phyloP scores from a whole-genome alignment of 2,329 filamentous ascomycete species.

The Erysiphe pulchra region DNA sequence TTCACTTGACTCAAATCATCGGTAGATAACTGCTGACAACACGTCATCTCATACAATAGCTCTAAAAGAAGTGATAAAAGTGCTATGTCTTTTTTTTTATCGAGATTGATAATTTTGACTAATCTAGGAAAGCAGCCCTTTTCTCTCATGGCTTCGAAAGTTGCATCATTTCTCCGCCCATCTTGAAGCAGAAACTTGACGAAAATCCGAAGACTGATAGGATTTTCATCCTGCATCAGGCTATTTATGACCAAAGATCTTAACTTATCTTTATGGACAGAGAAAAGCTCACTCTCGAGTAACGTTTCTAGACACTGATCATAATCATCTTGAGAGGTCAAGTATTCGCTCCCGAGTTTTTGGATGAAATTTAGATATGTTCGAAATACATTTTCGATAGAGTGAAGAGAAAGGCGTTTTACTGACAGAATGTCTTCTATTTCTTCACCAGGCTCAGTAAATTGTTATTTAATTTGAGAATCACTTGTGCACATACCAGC shows the following conservation, averaged over 20 bases:
- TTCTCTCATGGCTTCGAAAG: slow-evolving; percentile 67
- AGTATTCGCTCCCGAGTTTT: slow-evolving; percentile 48
- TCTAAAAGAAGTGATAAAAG: slow-evolving; percentile 66
- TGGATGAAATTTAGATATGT: slow-evolving; percentile 60
- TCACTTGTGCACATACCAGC: slow-evolving; percentile 29
- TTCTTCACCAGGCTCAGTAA: slow-evolving; percentile 20
- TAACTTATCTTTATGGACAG: slow-evolving; percentile 56
- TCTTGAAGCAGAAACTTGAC: slow-evolving; percentile 69
- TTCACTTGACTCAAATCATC: slow-evolving; percentile 54
- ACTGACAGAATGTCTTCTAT: slow-evolving; percentile 37
- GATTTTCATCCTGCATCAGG: slow-evolving; percentile 70
- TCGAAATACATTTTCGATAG: slow-evolving; percentile 67
- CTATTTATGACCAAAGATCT: slow-evolving; percentile 82
- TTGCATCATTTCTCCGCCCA: slow-evolving; percentile 49
- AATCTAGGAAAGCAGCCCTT: slow-evolving; percentile 67
- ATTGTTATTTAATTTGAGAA: neutral
- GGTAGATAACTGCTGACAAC: slow-evolving; percentile 56
- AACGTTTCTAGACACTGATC: slow-evolving; percentile 58
- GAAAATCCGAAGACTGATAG: slow-evolving; percentile 55
- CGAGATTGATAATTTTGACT: slow-evolving; percentile 49
- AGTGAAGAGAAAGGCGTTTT: slow-evolving; percentile 30
- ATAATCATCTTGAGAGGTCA: slow-evolving; percentile 54
- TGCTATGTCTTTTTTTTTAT: slow-evolving; percentile 36
- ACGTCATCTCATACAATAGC: slow-evolving; percentile 85
- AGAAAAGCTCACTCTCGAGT: slow-evolving; percentile 50